Evolutionary conservation across 2,329 filamentous ascomycete genomes (phyloP).

Genomic region (Fusarium sp.): DNA sequence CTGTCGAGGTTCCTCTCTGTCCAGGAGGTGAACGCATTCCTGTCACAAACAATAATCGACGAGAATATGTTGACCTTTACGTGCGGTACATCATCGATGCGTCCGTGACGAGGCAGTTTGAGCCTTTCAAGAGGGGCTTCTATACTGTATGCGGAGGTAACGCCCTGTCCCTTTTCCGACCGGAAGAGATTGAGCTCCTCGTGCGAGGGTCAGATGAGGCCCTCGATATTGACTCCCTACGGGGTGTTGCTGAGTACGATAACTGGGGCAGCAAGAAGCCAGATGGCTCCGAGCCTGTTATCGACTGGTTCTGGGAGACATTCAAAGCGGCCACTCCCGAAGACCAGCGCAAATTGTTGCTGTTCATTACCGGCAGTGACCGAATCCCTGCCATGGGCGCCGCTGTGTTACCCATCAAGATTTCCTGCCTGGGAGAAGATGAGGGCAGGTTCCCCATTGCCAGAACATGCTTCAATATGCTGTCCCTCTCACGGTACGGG

Average conservation of each 20-base stretch:
- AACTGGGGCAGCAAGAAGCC: conserved; percentile 74
- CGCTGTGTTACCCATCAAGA: conserved; percentile 79
- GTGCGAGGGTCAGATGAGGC: conserved; percentile 86
- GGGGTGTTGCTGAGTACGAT: conserved; percentile 83
- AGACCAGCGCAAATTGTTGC: conserved; percentile 81
- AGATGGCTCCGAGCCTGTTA: conserved; percentile 70
- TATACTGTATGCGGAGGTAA: conserved; percentile 92
- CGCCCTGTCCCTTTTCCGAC: conserved; percentile 85
- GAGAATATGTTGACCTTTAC: conserved; percentile 89
- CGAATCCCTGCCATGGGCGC: conserved; percentile 90
- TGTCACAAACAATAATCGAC: conserved; percentile 86
- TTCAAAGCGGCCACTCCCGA: conserved; percentile 73
- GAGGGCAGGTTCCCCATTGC: conserved; percentile 82
- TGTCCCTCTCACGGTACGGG: conserved; percentile 80
- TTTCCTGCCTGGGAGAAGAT: conserved; percentile 81
- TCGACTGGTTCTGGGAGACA: conserved; percentile 90
- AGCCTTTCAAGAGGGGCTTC: conserved; percentile 93
- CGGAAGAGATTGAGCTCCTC: conserved; percentile 91
- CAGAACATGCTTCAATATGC: conserved; percentile 89
- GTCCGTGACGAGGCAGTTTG: conserved; percentile 83
- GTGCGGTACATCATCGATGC: conserved; percentile 83
- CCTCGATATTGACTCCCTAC: conserved; percentile 80
- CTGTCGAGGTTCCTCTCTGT: conserved; percentile 75
- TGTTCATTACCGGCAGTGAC: conserved; percentile 91
- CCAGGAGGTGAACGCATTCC: conserved; percentile 76